Conservation (phyloP, 2,329 filamentous ascomycete genomes). For the Diaporthe longicolla region DNA sequence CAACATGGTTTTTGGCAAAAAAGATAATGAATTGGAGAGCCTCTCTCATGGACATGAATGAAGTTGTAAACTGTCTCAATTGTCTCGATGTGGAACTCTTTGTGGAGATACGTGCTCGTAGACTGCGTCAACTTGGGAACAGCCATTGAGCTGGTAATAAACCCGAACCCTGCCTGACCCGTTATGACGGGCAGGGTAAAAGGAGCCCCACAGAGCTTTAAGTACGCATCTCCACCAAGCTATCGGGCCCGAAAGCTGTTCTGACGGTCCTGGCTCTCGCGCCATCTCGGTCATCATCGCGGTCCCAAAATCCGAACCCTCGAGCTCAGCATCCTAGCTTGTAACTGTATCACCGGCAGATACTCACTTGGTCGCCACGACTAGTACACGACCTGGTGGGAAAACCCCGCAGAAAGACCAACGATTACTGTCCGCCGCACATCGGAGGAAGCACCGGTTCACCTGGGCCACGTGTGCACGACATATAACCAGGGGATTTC, state of each 20-base stretch:
- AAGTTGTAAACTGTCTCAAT: neutral
- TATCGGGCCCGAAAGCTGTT: slow-evolving; percentile 29
- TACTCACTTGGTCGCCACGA: neutral
- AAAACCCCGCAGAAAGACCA: neutral
- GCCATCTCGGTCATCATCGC: slow-evolving; percentile 3
- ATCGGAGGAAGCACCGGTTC: slow-evolving; percentile 6
- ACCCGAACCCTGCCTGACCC: slow-evolving; percentile 28
- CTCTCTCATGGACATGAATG: slow-evolving; percentile 14
- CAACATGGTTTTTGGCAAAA: neutral
- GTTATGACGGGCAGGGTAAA: neutral
- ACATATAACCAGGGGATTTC: neutral
- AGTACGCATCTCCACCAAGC: slow-evolving; percentile 21
- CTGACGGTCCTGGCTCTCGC: slow-evolving; percentile 4
- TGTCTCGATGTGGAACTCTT: neutral
- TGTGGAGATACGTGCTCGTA: neutral
- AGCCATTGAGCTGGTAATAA: neutral
- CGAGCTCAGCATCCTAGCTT: neutral
- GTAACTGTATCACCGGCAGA: neutral
- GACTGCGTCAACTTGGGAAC: no score
- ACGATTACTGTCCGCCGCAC: neutral
- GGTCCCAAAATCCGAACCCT: neutral
- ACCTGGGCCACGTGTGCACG: slow-evolving; percentile 24
- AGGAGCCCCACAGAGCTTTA: slow-evolving; percentile 21
- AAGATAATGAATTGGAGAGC: slow-evolving; percentile 28
- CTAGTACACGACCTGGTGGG: neutral